These are phyloP conservation scores for Punctularia strigosozonata DNA, from an alignment of 768 basidiomycete species.

Conservation along the genomic window DNA sequence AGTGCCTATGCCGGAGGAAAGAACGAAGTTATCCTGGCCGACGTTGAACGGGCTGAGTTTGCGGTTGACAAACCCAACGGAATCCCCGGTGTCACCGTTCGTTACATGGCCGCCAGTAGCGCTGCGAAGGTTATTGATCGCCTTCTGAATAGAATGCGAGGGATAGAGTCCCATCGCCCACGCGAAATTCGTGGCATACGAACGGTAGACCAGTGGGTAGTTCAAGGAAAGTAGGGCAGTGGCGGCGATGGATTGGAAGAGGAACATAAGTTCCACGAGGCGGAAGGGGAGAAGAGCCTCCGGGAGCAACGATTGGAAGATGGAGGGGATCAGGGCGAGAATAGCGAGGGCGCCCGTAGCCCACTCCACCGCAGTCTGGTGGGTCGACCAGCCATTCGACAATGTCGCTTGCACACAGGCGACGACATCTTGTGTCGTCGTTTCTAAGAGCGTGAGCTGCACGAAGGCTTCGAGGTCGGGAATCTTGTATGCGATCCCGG, in stretches of 20 bases:
- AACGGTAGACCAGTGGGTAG: conserved; percentile 74
- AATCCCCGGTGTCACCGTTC: conserved; percentile 44
- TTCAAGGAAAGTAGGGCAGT: conserved; percentile 76
- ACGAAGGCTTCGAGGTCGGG: conserved; percentile 90
- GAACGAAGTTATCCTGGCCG: no score
- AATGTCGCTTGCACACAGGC: conserved; percentile 90
- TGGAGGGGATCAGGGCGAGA: conserved; percentile 40
- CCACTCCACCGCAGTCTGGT: conserved; percentile 70
- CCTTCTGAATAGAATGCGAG: conserved; percentile 49
- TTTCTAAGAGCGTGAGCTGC: conserved; percentile 61
- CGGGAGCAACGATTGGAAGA: conserved; percentile 44
- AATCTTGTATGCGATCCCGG: conserved; percentile 71
- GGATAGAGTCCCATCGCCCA: conserved; percentile 75
- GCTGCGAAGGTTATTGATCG: conserved; percentile 76
- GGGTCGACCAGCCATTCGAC: conserved; percentile 81
- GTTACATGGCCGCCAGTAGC: conserved; percentile 69
- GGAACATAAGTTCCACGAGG: conserved; percentile 67
- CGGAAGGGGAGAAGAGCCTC: conserved; percentile 59
- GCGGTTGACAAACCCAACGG: conserved; percentile 71
- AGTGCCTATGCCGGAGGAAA: conserved; percentile 1
- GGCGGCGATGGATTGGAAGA: conserved; percentile 78
- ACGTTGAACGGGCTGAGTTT: conserved; percentile 73
- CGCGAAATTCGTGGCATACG: conserved; percentile 77
- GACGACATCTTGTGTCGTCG: conserved; percentile 57
- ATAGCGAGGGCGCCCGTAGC: conserved; percentile 54